Conservation (phyloP, 225 moss, liverwort and hornwort species). For the Straminergon stramineum region DNA sequence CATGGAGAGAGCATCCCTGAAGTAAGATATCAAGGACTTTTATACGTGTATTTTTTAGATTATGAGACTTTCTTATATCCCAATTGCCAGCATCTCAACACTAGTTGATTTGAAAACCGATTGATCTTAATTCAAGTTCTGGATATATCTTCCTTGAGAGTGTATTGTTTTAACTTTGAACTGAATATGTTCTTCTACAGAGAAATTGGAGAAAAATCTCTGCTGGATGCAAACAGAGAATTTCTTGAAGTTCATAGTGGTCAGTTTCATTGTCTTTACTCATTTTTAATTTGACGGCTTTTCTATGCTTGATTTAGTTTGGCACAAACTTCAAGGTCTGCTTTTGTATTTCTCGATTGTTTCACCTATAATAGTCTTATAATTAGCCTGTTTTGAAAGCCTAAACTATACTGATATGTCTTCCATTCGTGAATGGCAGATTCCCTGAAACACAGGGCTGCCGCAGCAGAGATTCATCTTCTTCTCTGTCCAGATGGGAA, state of each 20-base stretch:
- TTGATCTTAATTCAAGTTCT: not conserved
- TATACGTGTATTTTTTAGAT: not conserved
- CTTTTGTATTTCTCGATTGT: not conserved
- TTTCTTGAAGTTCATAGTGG: slow-evolving; percentile 56
- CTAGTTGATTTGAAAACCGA: not conserved
- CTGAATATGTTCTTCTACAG: slow-evolving; percentile 6
- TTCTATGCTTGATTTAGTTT: not conserved
- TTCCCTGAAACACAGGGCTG: slow-evolving; percentile 78
- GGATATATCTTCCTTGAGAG: not conserved
- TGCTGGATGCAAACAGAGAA: slow-evolving; percentile 58
- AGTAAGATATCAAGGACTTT: slow-evolving; percentile 15
- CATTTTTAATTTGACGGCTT: not conserved
- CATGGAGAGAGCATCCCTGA: slow-evolving; percentile 61
- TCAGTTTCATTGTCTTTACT: slow-evolving; percentile 1
- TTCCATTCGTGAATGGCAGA: slow-evolving; percentile 8
- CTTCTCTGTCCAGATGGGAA: slow-evolving; percentile 72
- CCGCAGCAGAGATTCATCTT: slow-evolving; percentile 72
- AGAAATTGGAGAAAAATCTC: slow-evolving; percentile 47
- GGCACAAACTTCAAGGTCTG: not conserved
- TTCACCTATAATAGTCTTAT: not conserved
- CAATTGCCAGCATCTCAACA: not conserved
- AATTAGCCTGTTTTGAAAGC: not conserved
- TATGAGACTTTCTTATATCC: not conserved
- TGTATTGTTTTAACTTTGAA: not conserved
- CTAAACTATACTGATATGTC: not conserved